Conservation (phyloP, 2,329 filamentous ascomycete genomes). For the Chalara sp. region DNA sequence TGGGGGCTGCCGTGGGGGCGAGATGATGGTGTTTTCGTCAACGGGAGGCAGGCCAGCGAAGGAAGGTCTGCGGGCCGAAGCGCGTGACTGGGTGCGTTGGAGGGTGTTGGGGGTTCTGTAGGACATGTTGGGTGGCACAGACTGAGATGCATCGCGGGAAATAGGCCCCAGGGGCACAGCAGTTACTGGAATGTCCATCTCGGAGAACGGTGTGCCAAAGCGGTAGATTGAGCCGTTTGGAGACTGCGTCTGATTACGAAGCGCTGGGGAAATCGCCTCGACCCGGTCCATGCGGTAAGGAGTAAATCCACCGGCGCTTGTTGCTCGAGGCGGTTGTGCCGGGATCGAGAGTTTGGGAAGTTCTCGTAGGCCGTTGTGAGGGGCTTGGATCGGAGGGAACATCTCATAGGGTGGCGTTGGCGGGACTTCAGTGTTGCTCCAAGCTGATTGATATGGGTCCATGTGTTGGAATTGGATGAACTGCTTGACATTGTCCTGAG, state of each 20-base stretch:
- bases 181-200: conserved; percentile 82
- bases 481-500: conserved; percentile 88
- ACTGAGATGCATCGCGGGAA: conserved; percentile 75
- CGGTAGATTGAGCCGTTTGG: conserved; percentile 61
- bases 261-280: conserved; percentile 46
- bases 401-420: conserved; percentile 65
- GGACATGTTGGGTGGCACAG: conserved; percentile 89
- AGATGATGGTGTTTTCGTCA: conserved; percentile 47
- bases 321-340: conserved; percentile 22
- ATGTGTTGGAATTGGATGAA: conserved; percentile 81
- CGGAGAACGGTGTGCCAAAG: conserved; percentile 81
- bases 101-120: conserved; percentile 44
- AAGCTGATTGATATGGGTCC: conserved; percentile 32
- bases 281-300: conserved; percentile 47
- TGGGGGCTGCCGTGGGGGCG: conserved; percentile 21
- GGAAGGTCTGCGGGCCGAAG: conserved; percentile 58
- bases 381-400: conserved; percentile 45
- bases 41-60: conserved; percentile 63
- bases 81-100: conserved; percentile 30
- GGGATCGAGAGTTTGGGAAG: conserved; percentile 60
- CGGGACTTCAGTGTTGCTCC: conserved; percentile 47
- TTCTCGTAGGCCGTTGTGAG: conserved; percentile 48
- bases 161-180: conserved; percentile 65
- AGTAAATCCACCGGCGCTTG: conserved; percentile 32
- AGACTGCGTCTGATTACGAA: conserved; percentile 40